phyloP scores from a whole-genome alignment of 2,329 filamentous ascomycete species.

The Pseudopyricularia cyperi region DNA sequence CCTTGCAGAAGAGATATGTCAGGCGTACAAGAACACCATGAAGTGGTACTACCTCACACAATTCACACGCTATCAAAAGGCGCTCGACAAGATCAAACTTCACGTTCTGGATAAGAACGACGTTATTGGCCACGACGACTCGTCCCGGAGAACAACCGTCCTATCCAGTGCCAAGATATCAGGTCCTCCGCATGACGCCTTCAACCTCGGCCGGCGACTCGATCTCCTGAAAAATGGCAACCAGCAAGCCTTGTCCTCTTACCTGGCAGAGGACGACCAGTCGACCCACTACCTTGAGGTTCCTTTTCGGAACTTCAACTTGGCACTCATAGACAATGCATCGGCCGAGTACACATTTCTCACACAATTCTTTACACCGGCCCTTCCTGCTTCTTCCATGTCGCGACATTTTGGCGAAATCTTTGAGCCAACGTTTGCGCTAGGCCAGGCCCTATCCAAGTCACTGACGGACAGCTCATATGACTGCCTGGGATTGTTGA shows the following conservation, averaged over 20 bases:
- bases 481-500: constrained; percentile 73
- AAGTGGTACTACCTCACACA: constrained; percentile 94
- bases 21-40: constrained; percentile 97
- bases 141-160: constrained; percentile 48
- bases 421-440: constrained; percentile 78
- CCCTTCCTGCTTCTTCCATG: constrained; percentile 62
- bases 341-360: constrained; percentile 93
- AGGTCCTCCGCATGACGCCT: constrained; percentile 65
- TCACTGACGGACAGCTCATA: constrained; percentile 62
- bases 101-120: constrained; percentile 75
- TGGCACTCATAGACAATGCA: constrained; percentile 86
- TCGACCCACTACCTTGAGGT: constrained; percentile 76
- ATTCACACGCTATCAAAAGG: constrained; percentile 75
- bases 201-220: constrained; percentile 74
- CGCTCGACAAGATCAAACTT: constrained; percentile 73
- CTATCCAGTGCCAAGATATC: constrained; percentile 36
- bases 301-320: constrained; percentile 87
- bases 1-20: constrained; percentile 80
- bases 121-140: constrained; percentile 67
- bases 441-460: constrained; percentile 67
- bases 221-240: constrained; percentile 67
- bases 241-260: constrained; percentile 68
- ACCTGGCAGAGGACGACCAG: constrained; percentile 83
- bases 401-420: constrained; percentile 77
- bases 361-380: constrained; percentile 74